phyloP scores from a whole-genome alignment of 306 rosid genomes.

The Phaseolus lunatus region DNA sequence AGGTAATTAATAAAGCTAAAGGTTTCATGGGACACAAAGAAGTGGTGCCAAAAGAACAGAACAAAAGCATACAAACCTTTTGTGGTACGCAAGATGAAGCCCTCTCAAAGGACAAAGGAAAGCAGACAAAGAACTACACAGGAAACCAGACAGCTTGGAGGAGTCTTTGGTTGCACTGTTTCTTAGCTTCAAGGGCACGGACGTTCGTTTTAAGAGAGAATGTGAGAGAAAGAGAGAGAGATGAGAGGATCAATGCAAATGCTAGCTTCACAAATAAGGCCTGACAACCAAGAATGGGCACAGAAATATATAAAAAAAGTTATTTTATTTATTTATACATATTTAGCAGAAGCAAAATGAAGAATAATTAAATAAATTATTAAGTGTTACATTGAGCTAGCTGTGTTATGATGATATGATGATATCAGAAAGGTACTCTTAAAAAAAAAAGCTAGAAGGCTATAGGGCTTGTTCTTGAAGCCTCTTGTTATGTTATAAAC shows the following conservation, averaged over 20 bases:
- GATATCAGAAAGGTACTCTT: constrained; percentile 14
- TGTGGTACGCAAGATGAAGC: constrained; percentile 38
- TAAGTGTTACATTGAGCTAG: constrained; percentile 22
- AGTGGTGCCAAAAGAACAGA: constrained; percentile 1
- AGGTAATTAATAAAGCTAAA: neutral
- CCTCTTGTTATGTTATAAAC: constrained; percentile 17
- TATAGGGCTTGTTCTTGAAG: constrained; percentile 10
- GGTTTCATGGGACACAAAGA: constrained; percentile 8
- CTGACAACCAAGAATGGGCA: constrained; percentile 76
- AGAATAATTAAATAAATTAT: constrained; percentile 9
- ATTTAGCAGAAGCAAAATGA: constrained; percentile 24
- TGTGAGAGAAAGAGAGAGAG: constrained; percentile 25
- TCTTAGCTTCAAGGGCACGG: constrained; percentile 98
- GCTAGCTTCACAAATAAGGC: constrained; percentile 57
- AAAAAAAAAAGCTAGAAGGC: neutral
- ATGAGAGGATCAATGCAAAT: constrained; percentile 66
- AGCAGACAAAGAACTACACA: constrained; percentile 51
- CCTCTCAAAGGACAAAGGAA: constrained; percentile 53
- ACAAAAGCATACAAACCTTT: constrained; percentile 55
- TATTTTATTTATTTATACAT: neutral
- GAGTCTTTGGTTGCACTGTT: constrained; percentile 53
- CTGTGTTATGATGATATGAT: constrained; percentile 38
- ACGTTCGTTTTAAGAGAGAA: constrained; percentile 58
- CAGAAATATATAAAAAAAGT: constrained; percentile 78
- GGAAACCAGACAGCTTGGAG: constrained; percentile 48